phyloP scores from a whole-genome alignment of 805 yeast genomes.

The Candida yuanshanica region DNA sequence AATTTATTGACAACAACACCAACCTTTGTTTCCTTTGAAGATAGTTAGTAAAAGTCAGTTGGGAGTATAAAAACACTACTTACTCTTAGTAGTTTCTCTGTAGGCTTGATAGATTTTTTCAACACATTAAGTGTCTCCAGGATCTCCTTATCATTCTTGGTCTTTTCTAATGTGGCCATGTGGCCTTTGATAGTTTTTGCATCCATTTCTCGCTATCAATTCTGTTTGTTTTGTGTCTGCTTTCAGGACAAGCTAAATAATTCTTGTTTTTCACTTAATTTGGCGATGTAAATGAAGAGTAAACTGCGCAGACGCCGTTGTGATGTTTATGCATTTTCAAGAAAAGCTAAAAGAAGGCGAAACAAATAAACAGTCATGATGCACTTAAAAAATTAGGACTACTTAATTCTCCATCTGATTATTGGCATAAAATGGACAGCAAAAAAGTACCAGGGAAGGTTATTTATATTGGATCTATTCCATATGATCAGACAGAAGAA shows the following conservation, averaged over 20 bases:
- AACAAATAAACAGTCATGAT: no score
- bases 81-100: slow-evolving; percentile 73
- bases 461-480: slow-evolving; percentile 76
- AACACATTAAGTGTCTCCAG: slow-evolving; percentile 60
- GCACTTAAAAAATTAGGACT: no score
- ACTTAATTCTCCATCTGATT: no score
- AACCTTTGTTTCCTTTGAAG: slow-evolving; percentile 71
- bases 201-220: no score
- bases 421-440: slow-evolving; percentile 4
- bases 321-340: not conserved
- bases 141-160: slow-evolving; percentile 57
- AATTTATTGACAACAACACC: slow-evolving; percentile 94
- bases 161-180: slow-evolving; percentile 69
- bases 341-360: not conserved
- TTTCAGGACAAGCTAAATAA: not conserved
- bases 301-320: not conserved
- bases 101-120: slow-evolving; percentile 70
- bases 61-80: slow-evolving; percentile 9
- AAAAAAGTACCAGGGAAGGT: slow-evolving; percentile 31
- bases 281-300: not conserved
- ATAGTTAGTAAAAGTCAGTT: not conserved
- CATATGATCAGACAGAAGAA: slow-evolving; percentile 90
- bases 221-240: no score
- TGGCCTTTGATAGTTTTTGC: slow-evolving; percentile 66
- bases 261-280: not conserved